A percentile compares a stretch with the other conserved stretches of the same genome.
These are phyloP conservation scores for Amanita inopinata DNA, from an alignment of 768 basidiomycete genomes.

Conservation along the genomic window DNA sequence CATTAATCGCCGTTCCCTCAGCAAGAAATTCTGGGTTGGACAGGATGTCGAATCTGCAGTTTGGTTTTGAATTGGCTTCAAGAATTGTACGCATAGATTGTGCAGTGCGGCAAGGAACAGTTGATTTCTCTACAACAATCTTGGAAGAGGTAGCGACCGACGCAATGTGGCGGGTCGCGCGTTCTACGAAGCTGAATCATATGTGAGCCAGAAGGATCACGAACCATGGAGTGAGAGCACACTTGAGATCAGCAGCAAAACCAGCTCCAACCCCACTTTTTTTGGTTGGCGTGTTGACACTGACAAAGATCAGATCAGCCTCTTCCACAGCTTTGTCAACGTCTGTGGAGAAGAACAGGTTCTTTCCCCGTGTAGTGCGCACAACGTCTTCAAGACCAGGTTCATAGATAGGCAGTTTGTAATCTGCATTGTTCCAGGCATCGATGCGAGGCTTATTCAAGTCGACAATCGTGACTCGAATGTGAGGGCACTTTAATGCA, in stretches of 20 bases:
- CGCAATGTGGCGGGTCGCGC: conserved; percentile 94
- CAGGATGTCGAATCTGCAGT: conserved; percentile 91
- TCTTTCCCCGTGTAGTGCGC: conserved; percentile 77
- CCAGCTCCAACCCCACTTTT: conserved; percentile 96
- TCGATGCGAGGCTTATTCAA: conserved; percentile 90
- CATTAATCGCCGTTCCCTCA: conserved; percentile 91
- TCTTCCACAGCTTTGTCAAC: conserved; percentile 89
- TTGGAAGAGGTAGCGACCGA: conserved; percentile 83
- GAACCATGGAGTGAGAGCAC: conserved; percentile 12
- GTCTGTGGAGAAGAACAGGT: conserved; percentile 95
- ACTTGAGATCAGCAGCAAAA: conserved; percentile 98
- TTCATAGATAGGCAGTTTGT: conserved; percentile 90
- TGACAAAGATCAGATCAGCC: conserved; percentile 97
- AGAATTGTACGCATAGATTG: conserved; percentile 99
- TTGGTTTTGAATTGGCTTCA: conserved; percentile 92
- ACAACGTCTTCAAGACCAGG: conserved; percentile 93
- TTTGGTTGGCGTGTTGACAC: conserved; percentile 98
- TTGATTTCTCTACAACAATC: conserved; percentile 99
- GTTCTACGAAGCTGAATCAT: conserved; percentile 79
- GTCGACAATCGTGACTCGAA: conserved; percentile 95
- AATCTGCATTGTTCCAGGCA: conserved; percentile 91
- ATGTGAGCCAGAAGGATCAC: conserved; percentile 9
- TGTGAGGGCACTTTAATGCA: conserved; percentile 86
- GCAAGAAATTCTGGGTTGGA: conserved; percentile 99
- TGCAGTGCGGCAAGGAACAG: conserved; percentile 96